Conservation (phyloP, 208 protist species). For the Trypanosoma platydactyli region DNA sequence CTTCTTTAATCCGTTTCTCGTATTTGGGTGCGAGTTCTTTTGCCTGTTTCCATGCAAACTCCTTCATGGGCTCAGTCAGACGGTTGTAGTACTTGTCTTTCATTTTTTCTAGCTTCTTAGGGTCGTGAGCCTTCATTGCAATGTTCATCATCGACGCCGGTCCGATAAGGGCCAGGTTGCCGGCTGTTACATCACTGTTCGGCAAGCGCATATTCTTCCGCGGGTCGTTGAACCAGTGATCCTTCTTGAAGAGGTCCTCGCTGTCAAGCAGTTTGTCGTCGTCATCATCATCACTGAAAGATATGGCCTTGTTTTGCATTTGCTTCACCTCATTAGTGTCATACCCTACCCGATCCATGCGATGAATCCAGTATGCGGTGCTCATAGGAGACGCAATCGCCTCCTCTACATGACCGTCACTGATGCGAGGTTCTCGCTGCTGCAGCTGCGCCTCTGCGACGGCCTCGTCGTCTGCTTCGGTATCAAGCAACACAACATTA, state of each 20-base stretch:
- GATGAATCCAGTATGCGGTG: conserved; percentile 85
- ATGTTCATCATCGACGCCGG: conserved; percentile 91
- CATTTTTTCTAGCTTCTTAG: conserved; percentile 85
- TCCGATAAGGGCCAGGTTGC: conserved; percentile 78
- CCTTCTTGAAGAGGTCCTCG: conserved; percentile 87
- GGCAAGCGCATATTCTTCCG: conserved; percentile 80
- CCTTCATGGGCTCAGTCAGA: conserved; percentile 85
- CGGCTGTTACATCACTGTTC: conserved; percentile 79
- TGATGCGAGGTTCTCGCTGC: conserved; percentile 38
- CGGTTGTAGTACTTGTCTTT: conserved; percentile 77
- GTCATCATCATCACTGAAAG: conserved; percentile 65
- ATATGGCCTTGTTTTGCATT: conserved; percentile 69
- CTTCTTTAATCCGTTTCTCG: conserved; percentile 73
- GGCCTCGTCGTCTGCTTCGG: conserved; percentile 56
- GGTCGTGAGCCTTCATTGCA: conserved; percentile 79
- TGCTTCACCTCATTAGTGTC: conserved; percentile 79
- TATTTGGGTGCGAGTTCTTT: conserved; percentile 91
- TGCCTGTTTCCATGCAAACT: conserved; percentile 84
- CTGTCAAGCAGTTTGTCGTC: conserved; percentile 70
- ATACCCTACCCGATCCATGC: conserved; percentile 83
- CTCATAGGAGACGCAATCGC: conserved; percentile 85
- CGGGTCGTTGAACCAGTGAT: conserved; percentile 87
- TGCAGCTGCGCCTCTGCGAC: conserved; percentile 54
- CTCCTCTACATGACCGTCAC: conserved; percentile 75
- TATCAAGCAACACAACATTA: conserved; percentile 66